Percentiles rank a stretch among this genome's conserved stretches.
Evolutionary conservation across 768 basidiomycete species (phyloP).

Genomic region (Saitozyma sp.): DNA sequence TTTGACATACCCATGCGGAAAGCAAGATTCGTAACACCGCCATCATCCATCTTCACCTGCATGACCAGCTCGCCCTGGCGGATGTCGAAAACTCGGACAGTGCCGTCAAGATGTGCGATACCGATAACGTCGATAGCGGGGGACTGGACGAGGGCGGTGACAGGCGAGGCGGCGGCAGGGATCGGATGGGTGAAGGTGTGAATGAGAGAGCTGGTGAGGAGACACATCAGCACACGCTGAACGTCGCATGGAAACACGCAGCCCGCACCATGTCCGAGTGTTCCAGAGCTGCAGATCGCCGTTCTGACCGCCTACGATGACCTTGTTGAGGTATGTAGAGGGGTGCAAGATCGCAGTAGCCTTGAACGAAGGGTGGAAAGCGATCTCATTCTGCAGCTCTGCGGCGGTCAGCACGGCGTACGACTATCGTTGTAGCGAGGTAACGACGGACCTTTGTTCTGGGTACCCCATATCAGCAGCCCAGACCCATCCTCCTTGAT

Average conservation of each 20-base stretch:
- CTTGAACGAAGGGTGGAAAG: constrained; percentile 79
- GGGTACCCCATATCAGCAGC: constrained; percentile 76
- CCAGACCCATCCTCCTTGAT: constrained; percentile 74
- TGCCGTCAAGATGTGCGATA: constrained; percentile 84
- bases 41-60: constrained; percentile 87
- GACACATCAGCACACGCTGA: not conserved
- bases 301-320: constrained; percentile 76
- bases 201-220: constrained; percentile 66
- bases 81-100: constrained; percentile 84
- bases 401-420: not conserved
- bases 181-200: constrained; percentile 68
- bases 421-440: not conserved
- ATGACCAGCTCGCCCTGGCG: constrained; percentile 85
- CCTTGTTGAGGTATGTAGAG: constrained; percentile 94
- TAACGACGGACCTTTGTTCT: constrained; percentile 59
- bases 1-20: constrained; percentile 74
- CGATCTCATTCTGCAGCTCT: constrained; percentile 69
- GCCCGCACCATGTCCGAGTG: constrained; percentile 70
- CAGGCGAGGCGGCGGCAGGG: constrained; percentile 57
- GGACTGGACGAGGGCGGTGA: constrained; percentile 82
- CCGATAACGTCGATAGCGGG: constrained; percentile 95
- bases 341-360: constrained; percentile 88
- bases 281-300: constrained; percentile 94
- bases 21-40: constrained; percentile 69
- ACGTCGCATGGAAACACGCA: constrained; percentile 2